phyloP scores from a whole-genome alignment of 2,329 filamentous ascomycete species.

The Aciculosporium take region DNA sequence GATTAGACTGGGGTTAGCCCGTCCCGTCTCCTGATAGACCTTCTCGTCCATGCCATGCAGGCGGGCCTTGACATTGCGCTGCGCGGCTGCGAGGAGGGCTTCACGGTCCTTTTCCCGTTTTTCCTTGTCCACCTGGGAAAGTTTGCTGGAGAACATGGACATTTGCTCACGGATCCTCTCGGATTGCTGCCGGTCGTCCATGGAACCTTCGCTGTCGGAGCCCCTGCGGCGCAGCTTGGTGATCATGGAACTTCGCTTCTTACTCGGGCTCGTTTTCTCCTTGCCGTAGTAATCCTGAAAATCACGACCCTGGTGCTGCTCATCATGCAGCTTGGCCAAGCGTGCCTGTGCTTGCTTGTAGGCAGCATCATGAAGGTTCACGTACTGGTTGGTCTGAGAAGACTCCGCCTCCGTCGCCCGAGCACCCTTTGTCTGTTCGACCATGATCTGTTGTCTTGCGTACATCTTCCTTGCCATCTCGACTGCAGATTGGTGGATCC shows the following conservation, averaged over 20 bases:
- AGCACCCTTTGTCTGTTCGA: slow-evolving; percentile 33
- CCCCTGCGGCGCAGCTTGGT: slow-evolving; percentile 47
- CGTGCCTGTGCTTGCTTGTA: slow-evolving; percentile 76
- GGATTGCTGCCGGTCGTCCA: slow-evolving; percentile 54
- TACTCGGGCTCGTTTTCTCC: slow-evolving; percentile 18
- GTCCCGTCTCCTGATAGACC: slow-evolving; percentile 63
- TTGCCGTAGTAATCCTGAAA: slow-evolving; percentile 67
- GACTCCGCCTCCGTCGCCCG: slow-evolving; percentile 20
- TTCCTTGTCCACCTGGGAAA: slow-evolving; percentile 55
- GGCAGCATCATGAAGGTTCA: slow-evolving; percentile 70
- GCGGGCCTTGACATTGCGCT: slow-evolving; percentile 69
- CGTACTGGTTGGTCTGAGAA: slow-evolving; percentile 35
- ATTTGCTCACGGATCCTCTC: slow-evolving; percentile 64
- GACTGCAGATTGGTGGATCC: slow-evolving; percentile 66
- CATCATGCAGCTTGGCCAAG: slow-evolving; percentile 63
- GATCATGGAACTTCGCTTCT: slow-evolving; percentile 34
- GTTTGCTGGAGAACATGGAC: slow-evolving; percentile 56
- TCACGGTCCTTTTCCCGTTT: slow-evolving; percentile 66
- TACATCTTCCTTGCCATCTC: slow-evolving; percentile 89
- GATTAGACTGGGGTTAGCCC: slow-evolving; percentile 51
- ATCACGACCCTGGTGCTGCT: slow-evolving; percentile 46
- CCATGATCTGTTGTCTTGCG: slow-evolving; percentile 48
- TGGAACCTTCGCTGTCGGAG: slow-evolving; percentile 47
- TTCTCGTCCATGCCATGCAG: slow-evolving; percentile 72
- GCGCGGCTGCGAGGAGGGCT: slow-evolving; percentile 60